Base-by-base conservation (phyloP, 148 eudicot genomes). In the Camellia sinensis region DNA sequence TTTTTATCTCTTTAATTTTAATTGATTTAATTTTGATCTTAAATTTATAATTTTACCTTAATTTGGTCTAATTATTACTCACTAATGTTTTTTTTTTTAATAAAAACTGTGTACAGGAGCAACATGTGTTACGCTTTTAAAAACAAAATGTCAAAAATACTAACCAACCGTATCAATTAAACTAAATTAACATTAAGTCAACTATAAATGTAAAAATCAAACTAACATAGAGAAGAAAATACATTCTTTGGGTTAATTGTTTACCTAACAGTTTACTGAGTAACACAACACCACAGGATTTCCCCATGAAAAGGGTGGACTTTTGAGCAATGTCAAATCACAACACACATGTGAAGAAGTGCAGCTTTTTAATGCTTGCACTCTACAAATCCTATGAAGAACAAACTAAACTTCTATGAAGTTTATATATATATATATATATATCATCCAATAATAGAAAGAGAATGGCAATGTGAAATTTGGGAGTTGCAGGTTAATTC, bases 361-460 rank as follows among this genome's bases (percentile, higher is more conserved):
- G 80, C 86, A 83, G 86, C 86, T 80, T 83, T 83, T 80, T 44
- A 46, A 83, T 69, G 40, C 85, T 83, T 79, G 82, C 85, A 83
- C 85, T 83, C 85, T 64, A 29, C 37, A 74, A 79, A 73, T 73
- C 76, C 14, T 21, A 72, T 10, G 40, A 19, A 70, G 2, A 11
- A 21, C 50, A 48, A 6, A 43, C 17, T 44, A 46, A 46, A 48
- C 12, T 10, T 52, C 60, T 44, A 15, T n/a, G 19, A 71, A 48
- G 56, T 21, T 4, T 6, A 68, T 15, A 44, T 46, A 41, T 15
- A 9, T 15, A n/a, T 44, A n/a, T 44, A 7, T 17, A 48, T 3
- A 5, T n/a, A 68, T 54, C 59, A 13, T 54, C 15, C 59, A 54
- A 8, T 54, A 54, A 8, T 54, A 54, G 12, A 54, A 12, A 54